A percentile compares a stretch with the other conserved stretches of the same genome.
Conservation (phyloP, 495 filamentous ascomycete genomes). For the Hypomontagnella monticulosa region DNA sequence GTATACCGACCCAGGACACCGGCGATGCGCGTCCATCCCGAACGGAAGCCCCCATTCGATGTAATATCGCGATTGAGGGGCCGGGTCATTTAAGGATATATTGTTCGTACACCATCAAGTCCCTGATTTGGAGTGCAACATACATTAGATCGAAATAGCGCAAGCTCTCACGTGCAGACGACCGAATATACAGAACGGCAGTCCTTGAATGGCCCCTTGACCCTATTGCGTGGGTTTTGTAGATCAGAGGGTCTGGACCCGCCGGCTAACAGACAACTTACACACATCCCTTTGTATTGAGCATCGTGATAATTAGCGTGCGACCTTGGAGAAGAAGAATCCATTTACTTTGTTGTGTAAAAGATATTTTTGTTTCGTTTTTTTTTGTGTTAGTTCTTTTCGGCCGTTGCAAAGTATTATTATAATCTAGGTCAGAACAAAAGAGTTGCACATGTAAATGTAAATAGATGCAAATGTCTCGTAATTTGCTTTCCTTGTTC, state of each 20-base stretch:
- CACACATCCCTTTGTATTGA: background rate
- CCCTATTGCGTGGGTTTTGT: slow-evolving; percentile 18
- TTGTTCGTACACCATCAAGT: slow-evolving; percentile 32
- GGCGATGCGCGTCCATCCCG: slow-evolving; percentile 10
- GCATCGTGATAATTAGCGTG: background rate
- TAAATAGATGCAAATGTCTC: no score
- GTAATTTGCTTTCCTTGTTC: no score
- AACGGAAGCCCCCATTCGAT: slow-evolving; percentile 13
- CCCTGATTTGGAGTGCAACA: slow-evolving; percentile 21
- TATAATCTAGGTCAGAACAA: no score
- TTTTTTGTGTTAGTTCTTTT: no score
- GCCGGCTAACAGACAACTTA: background rate
- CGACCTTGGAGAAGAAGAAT: background rate
- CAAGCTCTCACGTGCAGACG: slow-evolving; percentile 20
- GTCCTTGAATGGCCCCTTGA: slow-evolving; percentile 1
- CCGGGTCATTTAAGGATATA: slow-evolving; percentile 38
- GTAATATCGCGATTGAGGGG: background rate
- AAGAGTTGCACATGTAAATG: no score
- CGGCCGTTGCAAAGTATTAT: no score
- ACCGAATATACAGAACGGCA: background rate
- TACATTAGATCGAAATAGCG: background rate
- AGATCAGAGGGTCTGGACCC: slow-evolving; percentile 29
- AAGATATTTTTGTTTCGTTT: no score
- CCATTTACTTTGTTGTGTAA: no score
- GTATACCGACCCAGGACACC: slow-evolving; percentile 13